Conservation (phyloP, 768 basidiomycete species). For the Collybia sp. region DNA sequence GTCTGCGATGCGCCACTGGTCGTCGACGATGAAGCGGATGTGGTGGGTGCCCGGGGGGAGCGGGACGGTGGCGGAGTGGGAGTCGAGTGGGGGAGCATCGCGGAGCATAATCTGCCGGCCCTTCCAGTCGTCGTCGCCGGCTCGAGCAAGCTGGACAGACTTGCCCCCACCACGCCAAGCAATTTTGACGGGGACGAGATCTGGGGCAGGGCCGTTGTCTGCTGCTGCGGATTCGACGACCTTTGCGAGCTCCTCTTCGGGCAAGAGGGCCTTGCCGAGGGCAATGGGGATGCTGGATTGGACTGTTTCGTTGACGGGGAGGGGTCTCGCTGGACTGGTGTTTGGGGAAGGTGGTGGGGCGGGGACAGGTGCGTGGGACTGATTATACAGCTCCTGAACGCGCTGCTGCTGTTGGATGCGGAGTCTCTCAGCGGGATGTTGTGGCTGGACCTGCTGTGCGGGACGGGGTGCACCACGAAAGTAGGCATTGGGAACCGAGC, state of each 20-base stretch:
- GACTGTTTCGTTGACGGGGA: constrained; percentile 56
- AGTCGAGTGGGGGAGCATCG: constrained; percentile 25
- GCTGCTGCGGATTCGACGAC: constrained; percentile 4
- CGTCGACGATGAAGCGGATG: constrained; percentile 93
- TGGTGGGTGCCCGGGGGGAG: constrained; percentile 91
- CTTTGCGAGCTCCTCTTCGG: constrained; percentile 16
- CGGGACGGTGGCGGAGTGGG: constrained; percentile 32
- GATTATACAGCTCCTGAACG: constrained; percentile 43
- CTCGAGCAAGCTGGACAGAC: constrained; percentile 62
- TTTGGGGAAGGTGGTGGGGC: background rate
- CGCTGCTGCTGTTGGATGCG: constrained; percentile 27
- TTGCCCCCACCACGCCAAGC: constrained; percentile 64
- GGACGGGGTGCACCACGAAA: constrained; percentile 8
- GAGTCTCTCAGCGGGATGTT: constrained; percentile 31
- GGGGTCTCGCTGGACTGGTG: constrained; percentile 11
- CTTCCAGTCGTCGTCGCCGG: constrained; percentile 75
- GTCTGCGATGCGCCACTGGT: constrained; percentile 73
- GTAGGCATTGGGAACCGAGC: constrained; percentile 19
- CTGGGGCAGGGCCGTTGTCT: constrained; percentile 12
- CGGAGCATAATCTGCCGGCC: constrained; percentile 53
- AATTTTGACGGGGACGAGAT: constrained; percentile 45
- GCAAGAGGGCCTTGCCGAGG: constrained; percentile 29
- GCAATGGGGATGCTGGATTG: constrained; percentile 59
- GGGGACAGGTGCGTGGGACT: constrained; percentile 12
- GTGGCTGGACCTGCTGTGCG: constrained; percentile 27